A percentile compares a stretch with the other conserved stretches of the same genome.
Conservation (phyloP, 176 grass and related monocot genomes). For the Thalia dealbata region DNA sequence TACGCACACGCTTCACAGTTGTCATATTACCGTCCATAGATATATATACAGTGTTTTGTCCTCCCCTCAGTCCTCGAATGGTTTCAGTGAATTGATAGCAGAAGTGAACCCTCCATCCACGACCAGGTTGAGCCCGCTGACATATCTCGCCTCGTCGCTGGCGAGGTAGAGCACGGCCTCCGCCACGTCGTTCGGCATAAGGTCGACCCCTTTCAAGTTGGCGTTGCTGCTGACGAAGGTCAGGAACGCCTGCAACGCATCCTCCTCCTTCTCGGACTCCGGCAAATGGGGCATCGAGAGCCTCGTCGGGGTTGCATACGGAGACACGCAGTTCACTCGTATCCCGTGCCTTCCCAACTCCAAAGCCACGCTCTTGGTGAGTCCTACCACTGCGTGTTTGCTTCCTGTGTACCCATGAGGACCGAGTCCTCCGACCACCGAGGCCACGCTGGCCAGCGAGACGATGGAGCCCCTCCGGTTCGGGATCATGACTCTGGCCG, state of each 20-base stretch:
- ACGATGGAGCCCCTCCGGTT: constrained; percentile 46
- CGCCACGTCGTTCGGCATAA: constrained; percentile 39
- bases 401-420: constrained; percentile 63
- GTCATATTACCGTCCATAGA: too few relatives aligned
- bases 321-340: constrained; percentile 81
- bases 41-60: too few relatives aligned
- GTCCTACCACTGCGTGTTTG: constrained; percentile 65
- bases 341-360: constrained; percentile 74
- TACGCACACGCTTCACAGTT: too few relatives aligned
- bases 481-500: constrained; percentile 69
- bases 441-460: constrained; percentile 47
- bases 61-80: too few relatives aligned
- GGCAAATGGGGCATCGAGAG: constrained; percentile 51
- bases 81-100: neutral
- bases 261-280: constrained; percentile 19
- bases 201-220: constrained; percentile 68
- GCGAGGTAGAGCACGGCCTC: constrained; percentile 36
- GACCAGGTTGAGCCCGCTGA: constrained; percentile 38
- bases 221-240: constrained; percentile 31
- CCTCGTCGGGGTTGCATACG: constrained; percentile 43
- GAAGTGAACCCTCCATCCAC: constrained; percentile 26
- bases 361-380: constrained; percentile 56
- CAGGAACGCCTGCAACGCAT: constrained; percentile 27
- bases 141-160: constrained; percentile 27
- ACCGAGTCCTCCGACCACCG: constrained; percentile 40